Percentiles rank a stretch among this genome's conserved stretches.
Evolutionary conservation across 768 basidiomycete genomes (phyloP).

Genomic region (Suillus lakei): DNA sequence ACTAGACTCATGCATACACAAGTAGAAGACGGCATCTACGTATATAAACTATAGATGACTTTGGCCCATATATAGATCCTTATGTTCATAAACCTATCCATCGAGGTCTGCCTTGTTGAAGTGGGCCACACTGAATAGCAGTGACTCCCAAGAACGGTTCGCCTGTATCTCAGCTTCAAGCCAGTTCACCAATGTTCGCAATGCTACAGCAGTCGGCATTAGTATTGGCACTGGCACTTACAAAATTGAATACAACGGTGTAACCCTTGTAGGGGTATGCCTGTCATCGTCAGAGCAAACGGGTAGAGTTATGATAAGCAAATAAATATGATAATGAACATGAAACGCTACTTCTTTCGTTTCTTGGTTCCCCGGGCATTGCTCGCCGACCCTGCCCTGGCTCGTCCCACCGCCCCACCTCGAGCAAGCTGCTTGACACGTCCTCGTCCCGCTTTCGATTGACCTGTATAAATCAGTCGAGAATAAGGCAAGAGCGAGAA

Average conservation of each 20-base stretch:
- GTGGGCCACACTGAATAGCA: neutral
- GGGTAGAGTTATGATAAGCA: neutral
- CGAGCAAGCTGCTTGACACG: constrained; percentile 29
- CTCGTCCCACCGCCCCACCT: constrained; percentile 30
- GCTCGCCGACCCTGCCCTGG: constrained; percentile 27
- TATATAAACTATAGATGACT: neutral
- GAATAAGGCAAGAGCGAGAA: constrained; percentile 6
- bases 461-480: constrained; percentile 22
- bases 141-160: too few species aligned
- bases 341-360: constrained; percentile 33
- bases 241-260: neutral
- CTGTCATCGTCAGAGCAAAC: neutral
- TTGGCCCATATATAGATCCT: neutral
- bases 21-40: neutral
- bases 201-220: neutral
- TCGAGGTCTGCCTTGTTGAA: neutral
- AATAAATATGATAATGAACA: constrained; percentile 6
- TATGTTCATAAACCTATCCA: neutral
- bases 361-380: constrained; percentile 32
- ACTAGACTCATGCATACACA: neutral
- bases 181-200: neutral
- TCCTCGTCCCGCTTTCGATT: constrained; percentile 28
- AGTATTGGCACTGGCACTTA: neutral
- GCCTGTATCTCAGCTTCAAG: neutral
- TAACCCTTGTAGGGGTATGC: neutral